Evolutionary conservation across 306 rosid species (phyloP), one percentile per base, ranked within the genome.

Genomic region (Rosa lucieae): DNA sequence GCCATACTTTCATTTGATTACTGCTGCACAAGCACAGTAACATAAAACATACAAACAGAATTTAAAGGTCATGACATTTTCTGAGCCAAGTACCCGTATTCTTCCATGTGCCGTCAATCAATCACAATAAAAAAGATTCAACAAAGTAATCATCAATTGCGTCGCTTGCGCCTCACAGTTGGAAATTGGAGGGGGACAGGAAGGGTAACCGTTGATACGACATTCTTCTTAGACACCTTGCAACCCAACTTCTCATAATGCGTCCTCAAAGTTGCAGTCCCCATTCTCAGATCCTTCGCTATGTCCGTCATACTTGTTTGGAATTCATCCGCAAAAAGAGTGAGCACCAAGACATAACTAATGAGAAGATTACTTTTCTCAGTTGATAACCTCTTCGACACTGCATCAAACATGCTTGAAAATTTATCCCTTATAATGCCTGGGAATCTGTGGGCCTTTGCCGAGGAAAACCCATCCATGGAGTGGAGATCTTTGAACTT

Each of bases 181-280:
- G 92, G 97, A 77, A 92, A 95, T 61, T 70, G 67, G 63, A 95
- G 98, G 35, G 99, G 99, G 32, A 85, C 66, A 4, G 86, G 87
- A 82, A 95, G 98, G 0, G 85, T 87, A 20, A 85, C 93, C 40
- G 35, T 67, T 17, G 1, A 51, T n/a, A n/a, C 0, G 10, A 14
- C 79, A 1, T 80, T 77, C 42, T 79, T 44, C 66, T 80, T 84
- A 0, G 29, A 1, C 18, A 88, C 5, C 88, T 90, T 92, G 91
- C 98, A 91, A 74, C 99, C 99, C 86, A 95, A 48, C 21, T 77
- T 76, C 92, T 80, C 79, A 76, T 68, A 93, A 75, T 62, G 82
- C 5, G 37, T 59, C 75, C 85, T 89, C 77, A 91, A 53, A 3
- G 76, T 29, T 9, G 59, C 0, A 3, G 8, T 2, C 61, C 23